phyloP scores from a whole-genome alignment of 2,329 filamentous ascomycete genomes.

The Stagonosporopsis tanaceti region DNA sequence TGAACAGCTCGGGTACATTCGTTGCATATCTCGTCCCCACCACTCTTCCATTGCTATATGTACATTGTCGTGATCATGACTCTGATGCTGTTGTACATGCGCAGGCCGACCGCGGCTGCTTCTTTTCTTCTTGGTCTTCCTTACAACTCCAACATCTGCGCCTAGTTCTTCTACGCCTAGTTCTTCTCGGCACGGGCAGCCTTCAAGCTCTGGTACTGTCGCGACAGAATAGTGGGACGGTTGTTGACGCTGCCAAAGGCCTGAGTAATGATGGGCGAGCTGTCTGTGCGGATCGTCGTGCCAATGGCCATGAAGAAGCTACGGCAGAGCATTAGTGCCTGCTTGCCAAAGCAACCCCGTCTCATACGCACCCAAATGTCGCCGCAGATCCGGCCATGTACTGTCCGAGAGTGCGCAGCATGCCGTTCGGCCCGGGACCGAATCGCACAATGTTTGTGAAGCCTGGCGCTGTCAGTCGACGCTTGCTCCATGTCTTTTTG shows the following conservation, averaged over 20 bases:
- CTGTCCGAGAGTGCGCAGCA: conserved; percentile 92
- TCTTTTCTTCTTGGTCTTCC: neutral
- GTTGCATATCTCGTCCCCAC: neutral
- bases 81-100: conserved; percentile 29
- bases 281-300: conserved; percentile 92
- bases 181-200: conserved; percentile 38
- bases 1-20: neutral
- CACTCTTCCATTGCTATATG: conserved; percentile 15
- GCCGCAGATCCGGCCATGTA: conserved; percentile 96
- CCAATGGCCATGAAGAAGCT: conserved; percentile 99
- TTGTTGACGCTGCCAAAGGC: conserved; percentile 76
- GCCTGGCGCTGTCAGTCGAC: conserved; percentile 61
- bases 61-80: conserved; percentile 22
- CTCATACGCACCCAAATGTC: conserved; percentile 81
- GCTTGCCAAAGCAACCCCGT: neutral
- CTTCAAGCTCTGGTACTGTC: conserved; percentile 42
- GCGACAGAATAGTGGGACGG: conserved; percentile 73
- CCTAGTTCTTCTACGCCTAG: conserved; percentile 40
- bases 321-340: conserved; percentile 27
- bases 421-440: conserved; percentile 89
- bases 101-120: conserved; percentile 3
- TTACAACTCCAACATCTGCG: neutral
- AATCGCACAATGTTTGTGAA: conserved; percentile 95
- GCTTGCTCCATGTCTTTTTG: neutral
- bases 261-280: conserved; percentile 76